A percentile compares a stretch with the other conserved stretches of the same genome.
phyloP scores from a whole-genome alignment of 176 grass and related monocot species.

The Avena sativa region DNA sequence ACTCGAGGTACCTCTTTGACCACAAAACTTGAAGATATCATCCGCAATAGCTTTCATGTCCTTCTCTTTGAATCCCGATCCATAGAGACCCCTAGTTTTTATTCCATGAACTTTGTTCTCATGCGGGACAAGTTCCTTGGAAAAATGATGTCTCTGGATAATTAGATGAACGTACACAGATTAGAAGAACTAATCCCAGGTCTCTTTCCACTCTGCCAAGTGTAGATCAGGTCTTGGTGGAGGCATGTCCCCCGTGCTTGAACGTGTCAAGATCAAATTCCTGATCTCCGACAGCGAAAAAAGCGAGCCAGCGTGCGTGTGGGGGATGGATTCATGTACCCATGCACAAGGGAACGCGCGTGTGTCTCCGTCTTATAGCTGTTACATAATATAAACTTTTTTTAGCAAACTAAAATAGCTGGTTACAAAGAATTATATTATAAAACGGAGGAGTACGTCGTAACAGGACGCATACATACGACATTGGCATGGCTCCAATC shows the following conservation, averaged over 20 bases:
- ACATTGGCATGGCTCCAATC: constrained; percentile 23
- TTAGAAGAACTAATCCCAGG: not conserved
- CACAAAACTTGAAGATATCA: too few species aligned
- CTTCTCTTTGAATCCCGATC: too few species aligned
- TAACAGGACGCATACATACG: constrained; percentile 1
- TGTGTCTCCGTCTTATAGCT: not conserved
- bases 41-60: too few species aligned
- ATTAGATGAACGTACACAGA: too few species aligned
- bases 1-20: too few species aligned
- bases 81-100: too few species aligned
- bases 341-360: not conserved
- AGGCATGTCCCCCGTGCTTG: not conserved
- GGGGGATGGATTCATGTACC: not conserved
- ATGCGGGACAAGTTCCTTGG: too few species aligned
- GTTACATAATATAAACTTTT: too few species aligned
- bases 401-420: too few species aligned
- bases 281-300: constrained; percentile 14
- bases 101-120: too few species aligned
- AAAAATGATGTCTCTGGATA: too few species aligned
- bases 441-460: not conserved
- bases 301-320: not conserved
- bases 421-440: too few species aligned
- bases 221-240: not conserved
- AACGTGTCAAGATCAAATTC: not conserved
- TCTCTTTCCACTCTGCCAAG: not conserved